Conservation (phyloP, 805 yeast species). For the Torulaspora gathmanii region DNA sequence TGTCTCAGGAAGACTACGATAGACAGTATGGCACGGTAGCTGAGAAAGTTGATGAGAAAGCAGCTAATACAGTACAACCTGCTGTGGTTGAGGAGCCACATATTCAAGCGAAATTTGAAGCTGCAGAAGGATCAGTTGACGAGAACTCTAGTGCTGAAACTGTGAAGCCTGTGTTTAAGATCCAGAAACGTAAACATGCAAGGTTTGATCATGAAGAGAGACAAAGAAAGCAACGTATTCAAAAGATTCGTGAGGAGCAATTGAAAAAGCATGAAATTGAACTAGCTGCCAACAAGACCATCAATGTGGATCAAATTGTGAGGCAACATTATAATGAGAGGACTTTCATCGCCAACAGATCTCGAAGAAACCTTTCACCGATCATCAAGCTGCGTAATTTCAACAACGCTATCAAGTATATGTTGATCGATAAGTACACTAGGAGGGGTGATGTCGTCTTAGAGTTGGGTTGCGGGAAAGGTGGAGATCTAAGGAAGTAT, state of each 20-base stretch:
- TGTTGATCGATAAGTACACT: slow-evolving; percentile 68
- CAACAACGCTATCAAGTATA: slow-evolving; percentile 88
- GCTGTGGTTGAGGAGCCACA: slow-evolving; percentile 12
- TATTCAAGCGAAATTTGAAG: slow-evolving; percentile 19
- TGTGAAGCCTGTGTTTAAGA: slow-evolving; percentile 15
- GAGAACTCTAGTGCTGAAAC: slow-evolving; percentile 2
- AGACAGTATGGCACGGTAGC: slow-evolving; percentile 26
- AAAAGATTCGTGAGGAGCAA: slow-evolving; percentile 34
- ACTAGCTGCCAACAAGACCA: slow-evolving; percentile 37
- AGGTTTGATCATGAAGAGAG: slow-evolving; percentile 34
- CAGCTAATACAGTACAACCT: slow-evolving; percentile 8
- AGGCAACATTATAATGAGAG: slow-evolving; percentile 82
- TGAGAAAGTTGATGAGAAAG: slow-evolving; percentile 10
- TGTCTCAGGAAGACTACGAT: slow-evolving; percentile 38
- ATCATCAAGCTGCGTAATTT: slow-evolving; percentile 82
- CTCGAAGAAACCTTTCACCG: slow-evolving; percentile 67
- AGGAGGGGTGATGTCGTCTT: slow-evolving; percentile 53
- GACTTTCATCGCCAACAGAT: slow-evolving; percentile 59
- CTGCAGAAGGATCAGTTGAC: not conserved
- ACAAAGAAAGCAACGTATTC: slow-evolving; percentile 31
- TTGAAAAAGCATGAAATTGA: slow-evolving; percentile 35
- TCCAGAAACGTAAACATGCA: slow-evolving; percentile 30
- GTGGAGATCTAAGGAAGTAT: slow-evolving; percentile 94
- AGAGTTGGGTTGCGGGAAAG: slow-evolving; percentile 96
- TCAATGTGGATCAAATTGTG: slow-evolving; percentile 59